Evolutionary conservation across 2,329 filamentous ascomycete species (phyloP).

Genomic region (Monilinia fructicola): DNA sequence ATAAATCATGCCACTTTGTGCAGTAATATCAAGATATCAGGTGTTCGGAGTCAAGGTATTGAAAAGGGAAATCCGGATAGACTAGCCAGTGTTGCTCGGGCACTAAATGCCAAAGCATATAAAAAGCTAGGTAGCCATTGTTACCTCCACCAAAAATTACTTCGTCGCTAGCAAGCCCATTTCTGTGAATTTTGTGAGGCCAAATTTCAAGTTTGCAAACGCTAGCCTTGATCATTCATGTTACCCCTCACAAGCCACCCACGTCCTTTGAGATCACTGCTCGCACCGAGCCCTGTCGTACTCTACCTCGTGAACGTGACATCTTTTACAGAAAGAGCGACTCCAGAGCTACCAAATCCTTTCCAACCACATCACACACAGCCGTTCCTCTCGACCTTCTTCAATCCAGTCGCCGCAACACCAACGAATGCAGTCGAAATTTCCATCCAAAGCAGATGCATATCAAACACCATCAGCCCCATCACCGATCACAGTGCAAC

Average conservation of each 20-base stretch:
- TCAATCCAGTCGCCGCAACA: neutral
- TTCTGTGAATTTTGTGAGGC: neutral
- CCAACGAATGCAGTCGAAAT: neutral
- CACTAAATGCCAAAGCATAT: conserved; percentile 1
- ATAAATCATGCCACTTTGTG: conserved; percentile 28
- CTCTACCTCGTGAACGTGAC: neutral
- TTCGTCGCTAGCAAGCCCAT: neutral
- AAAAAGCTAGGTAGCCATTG: conserved; percentile 7
- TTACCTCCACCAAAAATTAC: conserved; percentile 2
- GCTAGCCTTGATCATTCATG: neutral
- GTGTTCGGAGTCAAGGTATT: conserved; percentile 33
- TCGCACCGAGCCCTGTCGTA: neutral
- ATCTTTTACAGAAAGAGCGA: neutral
- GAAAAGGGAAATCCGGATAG: conserved; percentile 6
- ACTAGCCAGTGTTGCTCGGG: conserved; percentile 4
- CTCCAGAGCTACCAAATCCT: neutral
- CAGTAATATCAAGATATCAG: conserved; percentile 23
- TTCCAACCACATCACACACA: neutral
- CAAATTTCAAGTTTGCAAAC: neutral
- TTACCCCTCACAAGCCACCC: neutral
- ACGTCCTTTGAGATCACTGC: too few relatives aligned
- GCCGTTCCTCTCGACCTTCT: neutral
- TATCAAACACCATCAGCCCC: neutral
- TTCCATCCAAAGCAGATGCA: neutral
- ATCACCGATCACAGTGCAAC: too few relatives aligned